Conservation (phyloP, 2,329 filamentous ascomycete genomes). For the Pseudocercospora crystallina region DNA sequence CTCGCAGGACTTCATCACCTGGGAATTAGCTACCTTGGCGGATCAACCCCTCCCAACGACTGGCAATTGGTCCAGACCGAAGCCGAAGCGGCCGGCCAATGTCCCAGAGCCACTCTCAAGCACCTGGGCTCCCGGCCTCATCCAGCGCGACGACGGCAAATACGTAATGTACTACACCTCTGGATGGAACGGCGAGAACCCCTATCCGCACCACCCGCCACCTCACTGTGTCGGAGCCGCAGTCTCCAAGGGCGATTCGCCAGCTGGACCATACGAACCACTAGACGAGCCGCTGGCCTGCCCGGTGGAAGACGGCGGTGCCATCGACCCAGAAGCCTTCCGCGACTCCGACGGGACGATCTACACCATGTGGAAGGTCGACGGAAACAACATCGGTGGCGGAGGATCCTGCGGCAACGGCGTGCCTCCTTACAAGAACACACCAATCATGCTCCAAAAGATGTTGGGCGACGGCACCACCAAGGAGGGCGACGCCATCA, state of each 20-base stretch:
- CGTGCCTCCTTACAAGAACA: conserved; percentile 23
- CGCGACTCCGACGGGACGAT: conserved; percentile 29
- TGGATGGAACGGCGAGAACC: conserved; percentile 3
- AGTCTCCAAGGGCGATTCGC: conserved; percentile 24
- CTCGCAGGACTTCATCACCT: conserved; percentile 37
- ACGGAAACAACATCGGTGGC: conserved; percentile 36
- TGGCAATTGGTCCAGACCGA: conserved; percentile 11
- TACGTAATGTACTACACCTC: conserved; percentile 38
- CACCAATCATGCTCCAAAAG: conserved; percentile 37
- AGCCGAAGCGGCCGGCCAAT: background rate
- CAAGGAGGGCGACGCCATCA: conserved; percentile 21
- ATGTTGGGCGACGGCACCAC: conserved; percentile 33
- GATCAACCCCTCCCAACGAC: conserved; percentile 19
- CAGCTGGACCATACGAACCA: conserved; percentile 33
- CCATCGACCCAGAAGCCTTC: conserved; percentile 36
- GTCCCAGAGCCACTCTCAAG: conserved; percentile 17
- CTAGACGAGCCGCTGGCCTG: conserved; percentile 28
- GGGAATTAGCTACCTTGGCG: conserved; percentile 29
- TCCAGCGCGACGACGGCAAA: conserved; percentile 30
- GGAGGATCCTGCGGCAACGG: conserved; percentile 35
- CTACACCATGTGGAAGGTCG: conserved; percentile 37
- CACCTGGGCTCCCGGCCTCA: conserved; percentile 35
- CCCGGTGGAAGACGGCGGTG: conserved; percentile 31
- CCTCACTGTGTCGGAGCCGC: conserved; percentile 38
- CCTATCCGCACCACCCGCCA: conserved; percentile 21